Evolutionary conservation across 257 asterid species (phyloP), one percentile per base, ranked within the genome.

Genomic region (Avicennia marina): DNA sequence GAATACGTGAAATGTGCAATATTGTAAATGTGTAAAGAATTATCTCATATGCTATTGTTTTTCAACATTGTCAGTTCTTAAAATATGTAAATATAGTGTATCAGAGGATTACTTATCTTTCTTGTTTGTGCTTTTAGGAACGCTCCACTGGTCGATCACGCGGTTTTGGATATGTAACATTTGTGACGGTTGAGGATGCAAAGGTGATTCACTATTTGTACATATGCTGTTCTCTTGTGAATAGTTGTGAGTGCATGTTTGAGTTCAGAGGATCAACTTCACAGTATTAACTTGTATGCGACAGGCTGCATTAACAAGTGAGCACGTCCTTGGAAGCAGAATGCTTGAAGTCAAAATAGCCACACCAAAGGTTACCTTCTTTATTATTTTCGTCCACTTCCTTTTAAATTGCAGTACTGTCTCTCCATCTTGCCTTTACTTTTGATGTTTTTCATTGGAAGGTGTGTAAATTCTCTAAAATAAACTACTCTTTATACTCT

Each of bases 121-220:
- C 69, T 25, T 49, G 32, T 12, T 44, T 36, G 41, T 75, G 54
- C 64, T 78, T 68, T 59, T 77, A 93, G 99, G 99, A 93, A 54
- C 85, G 99, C 53, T 66, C 89, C 33, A 84, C 95, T 58, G 99
- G 99, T 8, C 91, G 96, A 43, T 93, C 99, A 56, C 94, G 99
- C 29, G 99, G 99, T 21, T 93, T 93, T 64, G 98, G 98, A 20
- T 91, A 91, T 70, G 98, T 89, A 19, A 91, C 98, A 44, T 91
- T 85, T 85, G 88, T 79, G 1, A 48, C 81, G 3, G 75, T 47
- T 33, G 95, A 82, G 68, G 99, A 89, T 81, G 91, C 97, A 4
- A 84, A 81, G 96, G 99, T 89, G 63, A 74, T 64, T 15, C 49
- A 46, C 43, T 31, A 52, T 31, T 53, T 65, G 58, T 53, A 21